Base-by-base conservation (phyloP, 2,329 filamentous ascomycete species). In the Fusarium staphyleae region DNA sequence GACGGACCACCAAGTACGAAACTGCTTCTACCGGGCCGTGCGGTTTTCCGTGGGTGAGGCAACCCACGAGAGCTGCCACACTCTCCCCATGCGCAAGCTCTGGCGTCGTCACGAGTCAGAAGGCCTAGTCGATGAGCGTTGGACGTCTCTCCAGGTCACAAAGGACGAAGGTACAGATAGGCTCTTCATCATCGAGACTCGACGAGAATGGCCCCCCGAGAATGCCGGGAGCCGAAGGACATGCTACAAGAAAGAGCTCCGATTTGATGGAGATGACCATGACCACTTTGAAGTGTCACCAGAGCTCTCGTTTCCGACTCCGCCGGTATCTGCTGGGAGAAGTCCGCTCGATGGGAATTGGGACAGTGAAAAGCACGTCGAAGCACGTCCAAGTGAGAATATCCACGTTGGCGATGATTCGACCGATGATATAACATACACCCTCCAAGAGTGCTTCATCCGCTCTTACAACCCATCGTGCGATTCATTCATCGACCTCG, bases 41-140 rank as follows among this genome's bases (percentile, higher is more conserved):
- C 82, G 87, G 9, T 84, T 91, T 52, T 82, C 81, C 1, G 74
- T 90, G 10, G 65, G 76, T 26, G 8, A 69, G 68, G 2, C 69
- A 65, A 7, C 60, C 78, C n/a, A 73, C 81, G 57, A 69, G 13
- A 54, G 32, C 15, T 70, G 29, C 74, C 75, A 55, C 73, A 63
- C 37, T 75, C n/a, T 77, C 78, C 48, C 65, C 70, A 35, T 73
- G 75, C 15, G 78, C 37, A 56, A 60, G 44, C 60, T 87, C 36
- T 91, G 86, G 81, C 79, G 88, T 7, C 82, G 88, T 13, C 79
- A 87, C 42, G 86, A 90, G 61, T 75, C 75, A 22, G 88, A 92
- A 68, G 89, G 89, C 0, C 83, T 87, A 0, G 85, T 91, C 13
- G 88, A 92, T 60, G 86, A 91, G 62, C 81, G 87, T 3, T 93